Percentiles rank a stretch among this genome's conserved stretches.
These are phyloP conservation scores for Trichomonascaceae sp. DNA, from an alignment of 1,139 yeast genomes.

Conservation along the genomic window DNA sequence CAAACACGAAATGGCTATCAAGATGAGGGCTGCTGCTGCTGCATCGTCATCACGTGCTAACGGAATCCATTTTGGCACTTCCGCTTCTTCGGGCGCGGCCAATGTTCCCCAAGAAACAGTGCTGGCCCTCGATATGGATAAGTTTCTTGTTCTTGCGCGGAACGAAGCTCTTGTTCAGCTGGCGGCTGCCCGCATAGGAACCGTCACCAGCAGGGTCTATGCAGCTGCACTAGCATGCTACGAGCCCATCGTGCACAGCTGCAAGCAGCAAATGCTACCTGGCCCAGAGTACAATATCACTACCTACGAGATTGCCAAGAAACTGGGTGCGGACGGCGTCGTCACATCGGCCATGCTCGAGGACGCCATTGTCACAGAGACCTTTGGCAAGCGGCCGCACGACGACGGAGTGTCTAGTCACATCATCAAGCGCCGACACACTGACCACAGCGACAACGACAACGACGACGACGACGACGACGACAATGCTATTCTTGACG, in stretches of 20 bases:
- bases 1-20: no score
- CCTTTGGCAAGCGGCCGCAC: no score
- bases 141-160: constrained; percentile 58
- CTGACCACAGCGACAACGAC: no score
- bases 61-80: no score
- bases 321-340: constrained; percentile 12
- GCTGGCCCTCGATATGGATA: constrained; percentile 48
- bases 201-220: constrained; percentile 53
- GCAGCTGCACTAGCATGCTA: constrained; percentile 41
- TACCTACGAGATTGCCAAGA: constrained; percentile 19
- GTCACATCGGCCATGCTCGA: constrained; percentile 16
- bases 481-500: constrained; percentile 10
- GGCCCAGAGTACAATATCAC: constrained; percentile 22
- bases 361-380: constrained; percentile 10
- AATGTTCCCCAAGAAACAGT: constrained; percentile 28
- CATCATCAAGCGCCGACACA: no score
- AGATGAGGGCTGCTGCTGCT: no score
- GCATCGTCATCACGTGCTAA: no score
- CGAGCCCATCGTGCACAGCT: constrained; percentile 30
- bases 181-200: constrained; percentile 59
- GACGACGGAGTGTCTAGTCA: no score
- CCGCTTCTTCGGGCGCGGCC: background rate
- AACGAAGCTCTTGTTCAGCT: constrained; percentile 49
- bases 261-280: constrained; percentile 17
- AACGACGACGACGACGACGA: constrained; percentile 18